Evolutionary conservation across 306 rosid species (phyloP), one percentile per base, ranked within the genome.

Genomic region (Sicyos edulis): DNA sequence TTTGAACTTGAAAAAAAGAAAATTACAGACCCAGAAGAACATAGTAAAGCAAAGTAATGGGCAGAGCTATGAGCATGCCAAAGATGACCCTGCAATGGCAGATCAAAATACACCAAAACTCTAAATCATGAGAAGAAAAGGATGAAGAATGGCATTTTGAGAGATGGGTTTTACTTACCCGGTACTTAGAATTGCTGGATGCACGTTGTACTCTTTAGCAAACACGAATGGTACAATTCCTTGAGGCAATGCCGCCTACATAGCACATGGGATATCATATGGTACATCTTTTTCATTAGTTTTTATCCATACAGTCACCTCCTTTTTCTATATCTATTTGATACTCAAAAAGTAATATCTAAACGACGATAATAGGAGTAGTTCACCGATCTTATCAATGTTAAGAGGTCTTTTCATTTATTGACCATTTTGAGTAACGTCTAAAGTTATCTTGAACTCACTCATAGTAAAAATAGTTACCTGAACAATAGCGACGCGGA

Each of bases 141-240:
- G 45, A 40, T 5, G 45, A 13, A 21, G 11, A 45, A 45, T 5
- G 20, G 19, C 1, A 3, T 68, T 68, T 20, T 19, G 54, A 47
- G 20, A 24, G 45, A 40, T 21, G 8, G 58, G 37, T 45, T 54
- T 22, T 69, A 80, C 91, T 82, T 71, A 93, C 99, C 51, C 95
- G 15, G 99, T 93, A 82, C 96, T 93, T 1, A 93, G 99, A 82
- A 93, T 89, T 58, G 97, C 82, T 4, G 99, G 99, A 76, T 93
- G 99, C 16, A 93, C 89, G 74, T 93, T 93, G 86, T 93, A 93
- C 80, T 93, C 99, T 78, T 91, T 93, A 20, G 99, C 97, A 85
- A 93, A 93, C 72, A 93, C 99, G 71, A 93, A 93, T 2, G 99
- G 97, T 73, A 93, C 99, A 75, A 93, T 87, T 42, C 99, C 99